Evolutionary conservation across 2,329 filamentous ascomycete species (phyloP), one percentile per base, ranked within the genome.

Genomic region (Pseudocercospora fuligena): DNA sequence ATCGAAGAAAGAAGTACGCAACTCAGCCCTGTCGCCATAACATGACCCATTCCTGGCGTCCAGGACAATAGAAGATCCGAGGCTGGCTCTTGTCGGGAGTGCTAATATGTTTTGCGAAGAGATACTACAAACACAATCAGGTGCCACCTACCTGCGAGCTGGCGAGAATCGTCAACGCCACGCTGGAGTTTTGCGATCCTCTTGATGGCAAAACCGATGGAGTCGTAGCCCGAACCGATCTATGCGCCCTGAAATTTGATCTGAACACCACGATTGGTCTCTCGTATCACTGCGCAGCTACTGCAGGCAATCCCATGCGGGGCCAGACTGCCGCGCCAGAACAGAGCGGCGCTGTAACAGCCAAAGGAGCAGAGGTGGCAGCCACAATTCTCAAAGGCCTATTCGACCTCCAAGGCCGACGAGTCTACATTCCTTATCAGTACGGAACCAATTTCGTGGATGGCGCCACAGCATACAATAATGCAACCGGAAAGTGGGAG

Each of bases 191-290:
- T 40, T 89, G 86, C 60, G 86, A 88, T 67, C 77, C 81, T 7
- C 78, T 88, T 5, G 86, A 88, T 63, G 86, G 87, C 5, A 79
- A 80, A 53, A 80, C 78, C 0, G 86, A 88, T 63, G 85, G 86
- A 12, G 84, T 88, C 4, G 79, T 88, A 51, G 78, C 82, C 7
- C 79, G 83, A 5, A 81, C 80, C 0, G 82, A 85, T 61, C 78
- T 85, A 8, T 85, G 82, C 78, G 79, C 77, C 64, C 69, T 83
- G 5, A 71, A 82, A 49, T 84, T 82, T 73, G 80, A 87, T 71
- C 70, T 84, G 31, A 81, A 74, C 64, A 75, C 78, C 16, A 81
- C 80, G 47, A 76, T 87, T 62, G 85, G 85, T n/a, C 67, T 78
- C 61, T 58, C 80, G 1, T 87, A 81, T 74, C 80, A 72, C 72